Base-by-base conservation (phyloP, 2,329 filamentous ascomycete genomes). In the Fusarium sp. region DNA sequence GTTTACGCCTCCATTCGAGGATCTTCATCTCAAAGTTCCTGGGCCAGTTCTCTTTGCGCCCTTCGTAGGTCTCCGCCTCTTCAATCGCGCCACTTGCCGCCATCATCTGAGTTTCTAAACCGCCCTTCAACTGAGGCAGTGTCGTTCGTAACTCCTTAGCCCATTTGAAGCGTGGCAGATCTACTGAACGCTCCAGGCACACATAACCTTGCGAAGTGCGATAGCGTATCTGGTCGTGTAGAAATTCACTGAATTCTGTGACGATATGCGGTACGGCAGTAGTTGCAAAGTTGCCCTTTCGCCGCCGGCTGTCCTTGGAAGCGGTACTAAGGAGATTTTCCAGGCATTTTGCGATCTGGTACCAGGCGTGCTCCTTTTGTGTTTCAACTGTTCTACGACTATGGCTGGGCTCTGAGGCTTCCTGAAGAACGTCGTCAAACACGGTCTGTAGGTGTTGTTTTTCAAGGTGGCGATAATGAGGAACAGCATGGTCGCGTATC, bases 401-500 rank as follows among this genome's bases (percentile, higher is more conserved):
- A 50, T 72, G 71, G 33, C 68, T 77, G 20, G 62, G 54, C 14
- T 57, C 36, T 6, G 67, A 33, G 14, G 33, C 25, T 22, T 65
- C 74, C 15, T 77, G 77, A 7, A 83, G 74, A 29, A 82, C 66
- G 44, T 83, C 81, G 49, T 83, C 77, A 20, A 78, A 60, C 27
- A 82, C 47, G 25, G 79, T 76, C 13, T 70, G 55, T 27, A 76
- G 66, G 64, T 81, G 76, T 29, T 77, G 71, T 9, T 65, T 41
- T 39, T 76, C 68, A 35, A 79, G 61, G 47, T 22, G 38, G 33
- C 73, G 65, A 66, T 82, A 80, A 72, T 84, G 79, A 2, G 85
- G 85, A 20, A 85, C 78, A 68, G 83, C 80, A 70, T 83, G 79
- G 41, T 79, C 75, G 25, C 82, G 79, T 60, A 87, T 83, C 49